Conservation (phyloP, 2,329 filamentous ascomycete genomes). For the Mycosphaerella sp. region DNA sequence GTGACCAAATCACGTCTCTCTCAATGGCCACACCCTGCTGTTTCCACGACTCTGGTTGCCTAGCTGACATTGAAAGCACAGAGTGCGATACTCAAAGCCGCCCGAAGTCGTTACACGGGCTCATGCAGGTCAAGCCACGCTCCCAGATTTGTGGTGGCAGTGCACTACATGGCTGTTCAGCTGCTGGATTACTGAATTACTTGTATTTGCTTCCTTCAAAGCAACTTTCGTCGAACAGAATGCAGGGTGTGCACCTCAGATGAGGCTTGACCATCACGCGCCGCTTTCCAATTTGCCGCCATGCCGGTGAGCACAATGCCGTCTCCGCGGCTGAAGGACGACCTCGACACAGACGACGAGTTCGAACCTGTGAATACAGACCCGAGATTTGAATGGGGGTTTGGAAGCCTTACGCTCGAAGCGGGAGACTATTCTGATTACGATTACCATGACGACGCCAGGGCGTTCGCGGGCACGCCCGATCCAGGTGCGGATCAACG, state of each 20-base stretch:
- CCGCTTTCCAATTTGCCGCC: neutral
- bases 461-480: slow-evolving; percentile 21
- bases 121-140: no score
- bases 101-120: no score
- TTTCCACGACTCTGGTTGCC: no score
- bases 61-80: no score
- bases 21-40: no score
- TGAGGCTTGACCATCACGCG: neutral
- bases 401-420: slow-evolving; percentile 21
- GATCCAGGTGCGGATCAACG: slow-evolving; percentile 19
- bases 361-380: slow-evolving; percentile 20
- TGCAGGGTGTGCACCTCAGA: no score
- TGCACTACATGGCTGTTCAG: no score
- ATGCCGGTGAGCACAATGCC: slow-evolving; percentile 18
- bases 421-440: slow-evolving; percentile 9
- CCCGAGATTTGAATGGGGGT: slow-evolving; percentile 24
- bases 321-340: slow-evolving; percentile 25
- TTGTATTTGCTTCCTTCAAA: neutral
- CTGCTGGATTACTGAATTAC: no score
- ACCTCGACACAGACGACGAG: slow-evolving; percentile 25
- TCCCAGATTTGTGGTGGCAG: no score
- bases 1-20: no score
- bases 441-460: slow-evolving; percentile 16
- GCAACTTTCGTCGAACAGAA: neutral
- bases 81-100: no score